Evolutionary conservation across 2,329 filamentous ascomycete species (phyloP).

Genomic region (Cercospora berteroae): DNA sequence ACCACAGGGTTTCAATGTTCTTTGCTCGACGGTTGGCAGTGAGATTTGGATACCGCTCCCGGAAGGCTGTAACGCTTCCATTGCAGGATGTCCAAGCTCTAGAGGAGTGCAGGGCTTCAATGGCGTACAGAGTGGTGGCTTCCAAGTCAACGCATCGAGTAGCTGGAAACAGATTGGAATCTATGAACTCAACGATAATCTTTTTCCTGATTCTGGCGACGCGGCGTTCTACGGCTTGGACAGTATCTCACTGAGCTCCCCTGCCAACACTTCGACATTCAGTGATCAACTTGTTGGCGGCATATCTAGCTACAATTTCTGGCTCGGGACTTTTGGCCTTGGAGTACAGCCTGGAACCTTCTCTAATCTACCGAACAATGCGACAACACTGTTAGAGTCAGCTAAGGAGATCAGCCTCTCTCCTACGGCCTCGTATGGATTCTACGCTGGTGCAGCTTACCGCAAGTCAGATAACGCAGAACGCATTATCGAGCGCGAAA

Average conservation of each 20-base stretch:
- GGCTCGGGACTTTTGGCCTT: conserved; percentile 38
- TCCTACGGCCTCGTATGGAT: conserved; percentile 13
- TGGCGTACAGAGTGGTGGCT: conserved; percentile 7
- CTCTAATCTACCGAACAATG: conserved; percentile 12
- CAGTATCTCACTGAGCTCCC: not conserved
- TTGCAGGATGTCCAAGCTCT: conserved; percentile 1
- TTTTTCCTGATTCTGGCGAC: not conserved
- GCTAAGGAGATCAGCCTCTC: not conserved
- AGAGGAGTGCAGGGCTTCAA: conserved; percentile 8
- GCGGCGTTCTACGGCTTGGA: conserved; percentile 14
- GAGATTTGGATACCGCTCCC: conserved; percentile 16
- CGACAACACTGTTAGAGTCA: not conserved
- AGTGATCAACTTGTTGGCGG: conserved; percentile 7
- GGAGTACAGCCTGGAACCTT: conserved; percentile 25
- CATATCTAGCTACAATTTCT: conserved; percentile 30
- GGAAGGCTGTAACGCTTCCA: conserved; percentile 7
- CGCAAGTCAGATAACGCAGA: not conserved
- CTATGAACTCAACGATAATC: conserved; percentile 3
- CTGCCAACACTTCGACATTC: not conserved
- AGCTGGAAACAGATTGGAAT: conserved; percentile 12
- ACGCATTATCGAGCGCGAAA: not conserved
- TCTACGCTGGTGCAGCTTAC: conserved; percentile 15
- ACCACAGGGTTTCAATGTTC: conserved; percentile 10
- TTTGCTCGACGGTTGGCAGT: conserved; percentile 5
- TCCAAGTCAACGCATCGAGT: conserved; percentile 8